Base-by-base conservation (phyloP, 352 stramenopile genomes). In the Phytophthora kernoviae region DNA sequence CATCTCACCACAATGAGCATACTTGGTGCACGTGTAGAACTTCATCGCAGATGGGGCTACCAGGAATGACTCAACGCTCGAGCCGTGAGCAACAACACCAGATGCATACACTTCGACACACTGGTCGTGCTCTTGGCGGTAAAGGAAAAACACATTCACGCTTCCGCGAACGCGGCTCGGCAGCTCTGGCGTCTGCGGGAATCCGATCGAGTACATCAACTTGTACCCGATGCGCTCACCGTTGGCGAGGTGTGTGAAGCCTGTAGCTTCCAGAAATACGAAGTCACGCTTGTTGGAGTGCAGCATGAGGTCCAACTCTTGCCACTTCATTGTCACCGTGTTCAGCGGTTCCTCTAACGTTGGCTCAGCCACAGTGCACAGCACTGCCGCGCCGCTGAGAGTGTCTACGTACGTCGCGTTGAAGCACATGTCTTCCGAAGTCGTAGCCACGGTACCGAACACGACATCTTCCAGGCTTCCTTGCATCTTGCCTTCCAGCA, bases 401-500 rank as follows among this genome's bases (percentile, higher is more conserved):
- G 74, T 60, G 18, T 75, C 63, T 14, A 77, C 50, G 47, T 77
- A 80, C 21, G 68, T 68, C 2, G 63, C 33, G 36, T 72, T 69
- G 24, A 75, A 68, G 43, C 67, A 71, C 65, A 75, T 76, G 44
- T 65, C 60, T 36, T 71, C 58, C 4, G 64, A 69, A 26, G 67
- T 73, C 3, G 65, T 60, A 26, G 43, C 62, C 15, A 75, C 47
- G 3, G 59, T 66, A 1, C 71, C 71, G 44, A 66, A 80, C 20
- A 77, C 64, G 20, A 77, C 58, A 20, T 80, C 71, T 10, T 80
- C 71, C 8, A 80, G 30, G 1, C 48, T 74, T n/a, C 70, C 70
- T 21, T 68, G 55, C 49, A 78, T 70, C 20, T 55, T 78, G 5
- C 69, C 69, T 7, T 70, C 46, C 18, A 56, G 65, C 5, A 78